Evolutionary conservation across 1,284 basidiomycete genomes (phyloP), one percentile per base, ranked within the genome.

Genomic region (Inonotus obliquus): DNA sequence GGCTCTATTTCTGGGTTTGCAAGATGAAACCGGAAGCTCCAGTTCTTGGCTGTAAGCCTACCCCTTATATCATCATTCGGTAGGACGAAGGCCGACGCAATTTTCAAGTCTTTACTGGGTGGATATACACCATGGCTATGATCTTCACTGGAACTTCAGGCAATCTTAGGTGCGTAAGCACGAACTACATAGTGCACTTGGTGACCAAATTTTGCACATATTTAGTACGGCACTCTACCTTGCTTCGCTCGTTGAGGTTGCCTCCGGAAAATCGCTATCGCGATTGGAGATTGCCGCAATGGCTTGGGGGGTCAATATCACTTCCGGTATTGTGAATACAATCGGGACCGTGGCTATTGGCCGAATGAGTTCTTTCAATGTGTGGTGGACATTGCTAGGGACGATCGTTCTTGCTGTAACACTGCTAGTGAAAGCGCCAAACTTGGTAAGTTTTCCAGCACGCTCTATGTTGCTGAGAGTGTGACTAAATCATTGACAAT

Each of bases 331-430:
- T 55, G 73, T 85, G 64, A 85, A 81, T 65, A 79, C 80, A 0
- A 67, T 82, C 25, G 83, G 83, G 2, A 85, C 83, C 21, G 81
- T 80, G 65, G 82, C 80, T 0, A 81, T 85, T 48, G 81, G 82
- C 0, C 72, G 75, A 2, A 81, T 83, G 79, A 83, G 82, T 65
- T 69, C 77, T 25, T 80, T 83, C 70, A 81, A 81, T 63, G 73
- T 85, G 19, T 85, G 83, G 83, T 84, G 82, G 83, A 85, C 82
- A 5, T 72, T 85, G 1, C 80, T 80, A 37, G 83, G 83, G n/a
- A 85, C 83, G 0, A 71, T 84, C 25, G 78, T 84, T 38, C 75
- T 85, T 32, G 80, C 83, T 19, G 78, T 83, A 57, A 79, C 81
- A 0, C 71, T 85, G 14, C 73, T 85, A 4, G 81, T 82, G 21